Evolutionary conservation across 108 stramenopile genomes (phyloP).

Genomic region (Pseudonitzschia multiseries): DNA sequence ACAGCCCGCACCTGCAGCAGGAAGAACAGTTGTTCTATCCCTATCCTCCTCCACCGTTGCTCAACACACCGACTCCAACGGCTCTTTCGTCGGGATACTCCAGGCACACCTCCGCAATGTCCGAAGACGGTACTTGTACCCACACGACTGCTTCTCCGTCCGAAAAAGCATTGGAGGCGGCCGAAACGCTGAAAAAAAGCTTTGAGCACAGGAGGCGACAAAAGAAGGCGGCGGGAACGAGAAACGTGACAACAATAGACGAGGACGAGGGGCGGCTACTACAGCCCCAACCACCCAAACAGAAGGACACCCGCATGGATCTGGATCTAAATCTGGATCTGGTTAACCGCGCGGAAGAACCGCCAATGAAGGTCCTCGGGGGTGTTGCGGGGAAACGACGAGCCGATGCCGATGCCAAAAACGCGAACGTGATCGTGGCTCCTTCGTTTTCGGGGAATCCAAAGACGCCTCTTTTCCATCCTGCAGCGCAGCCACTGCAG

Average conservation of each 20-base stretch:
- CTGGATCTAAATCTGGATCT: neutral
- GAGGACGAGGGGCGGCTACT: neutral
- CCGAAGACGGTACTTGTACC: neutral
- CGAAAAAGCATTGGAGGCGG: constrained; percentile 9
- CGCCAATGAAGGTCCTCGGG: neutral
- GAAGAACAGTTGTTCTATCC: neutral
- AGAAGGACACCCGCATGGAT: neutral
- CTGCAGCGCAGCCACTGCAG: neutral
- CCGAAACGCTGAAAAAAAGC: neutral
- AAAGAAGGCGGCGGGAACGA: neutral
- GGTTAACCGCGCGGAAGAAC: neutral
- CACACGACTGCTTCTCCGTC: constrained; percentile 1
- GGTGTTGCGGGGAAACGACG: constrained; percentile 2
- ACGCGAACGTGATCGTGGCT: neutral
- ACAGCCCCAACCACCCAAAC: neutral
- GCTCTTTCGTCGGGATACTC: neutral
- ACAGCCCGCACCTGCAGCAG: neutral
- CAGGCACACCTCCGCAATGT: neutral
- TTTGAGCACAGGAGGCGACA: constrained; percentile 13
- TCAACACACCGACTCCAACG: neutral
- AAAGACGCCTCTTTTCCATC: neutral
- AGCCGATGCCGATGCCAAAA: constrained; percentile 4
- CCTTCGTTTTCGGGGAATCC: neutral
- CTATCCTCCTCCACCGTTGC: constrained; percentile 1
- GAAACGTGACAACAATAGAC: neutral